Percentiles rank a stretch among this genome's conserved stretches.
Conservation (phyloP, 139 green algal species). For the Edaphochlamys debaryana region DNA sequence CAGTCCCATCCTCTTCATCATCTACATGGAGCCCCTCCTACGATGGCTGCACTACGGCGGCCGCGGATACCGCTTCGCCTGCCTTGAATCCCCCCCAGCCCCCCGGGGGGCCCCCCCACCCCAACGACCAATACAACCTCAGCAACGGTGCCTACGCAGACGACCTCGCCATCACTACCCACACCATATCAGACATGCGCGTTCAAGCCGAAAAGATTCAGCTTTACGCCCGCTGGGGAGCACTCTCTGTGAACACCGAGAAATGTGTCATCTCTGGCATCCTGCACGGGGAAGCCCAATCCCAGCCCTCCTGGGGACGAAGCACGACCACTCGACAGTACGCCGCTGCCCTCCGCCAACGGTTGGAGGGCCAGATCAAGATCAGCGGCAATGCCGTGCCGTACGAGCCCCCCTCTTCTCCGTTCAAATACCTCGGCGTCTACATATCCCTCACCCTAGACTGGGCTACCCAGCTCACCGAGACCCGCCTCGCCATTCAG, state of each 20-base stretch:
- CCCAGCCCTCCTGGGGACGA: background rate
- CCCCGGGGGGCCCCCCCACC: no score
- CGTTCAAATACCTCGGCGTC: background rate
- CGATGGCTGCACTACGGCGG: background rate
- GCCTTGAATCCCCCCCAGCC: background rate
- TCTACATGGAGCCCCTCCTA: background rate
- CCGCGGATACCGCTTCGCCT: background rate
- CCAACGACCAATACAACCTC: background rate
- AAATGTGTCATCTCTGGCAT: background rate
- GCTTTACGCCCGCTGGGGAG: background rate
- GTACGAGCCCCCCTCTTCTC: background rate
- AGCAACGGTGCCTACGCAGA: background rate
- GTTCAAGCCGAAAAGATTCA: background rate
- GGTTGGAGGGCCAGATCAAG: background rate
- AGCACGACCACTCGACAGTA: background rate
- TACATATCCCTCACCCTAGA: background rate
- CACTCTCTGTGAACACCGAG: background rate
- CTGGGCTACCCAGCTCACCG: background rate
- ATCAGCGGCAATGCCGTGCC: background rate
- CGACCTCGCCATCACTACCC: background rate
- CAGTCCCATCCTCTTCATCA: conserved; percentile 48
- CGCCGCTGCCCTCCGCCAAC: background rate
- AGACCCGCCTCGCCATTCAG: background rate
- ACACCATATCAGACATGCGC: background rate
- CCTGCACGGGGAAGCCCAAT: background rate